Evolutionary conservation across 805 yeast species (phyloP), one percentile per base, ranked within the genome.

Genomic region (Candida ipomoeae): DNA sequence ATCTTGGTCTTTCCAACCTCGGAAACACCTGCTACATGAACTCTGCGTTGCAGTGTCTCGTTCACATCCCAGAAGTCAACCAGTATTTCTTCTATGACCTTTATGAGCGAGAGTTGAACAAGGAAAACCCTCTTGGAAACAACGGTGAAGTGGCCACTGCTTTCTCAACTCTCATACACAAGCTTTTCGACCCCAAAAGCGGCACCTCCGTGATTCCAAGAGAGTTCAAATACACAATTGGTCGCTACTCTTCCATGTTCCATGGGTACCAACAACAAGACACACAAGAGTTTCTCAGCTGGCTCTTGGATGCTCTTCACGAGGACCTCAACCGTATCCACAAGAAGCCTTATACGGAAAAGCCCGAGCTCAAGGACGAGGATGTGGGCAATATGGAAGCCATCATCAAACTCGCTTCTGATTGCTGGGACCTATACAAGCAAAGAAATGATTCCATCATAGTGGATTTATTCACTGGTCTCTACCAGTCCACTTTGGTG

Each of bases 11-110:
- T 70, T 76, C 65, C 47, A 91, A 89, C 62, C 70, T 90, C 53
- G 97, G 97, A 2, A 91, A 91, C 63, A 84, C 96, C 0, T 91
- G 97, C 66, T 91, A 89, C 65, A 90, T 91, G 97, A 90, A 89
- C 65, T 87, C 96, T 8, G 97, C 97, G 0, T 69, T 92, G 41
- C 98, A 94, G 62, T 92, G 97, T 61, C 69, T 92, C 39, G 78
- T 82, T 0, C 98, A 92, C 62, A 77, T 91, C 11, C 96, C 96
- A 1, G 96, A 89, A 64, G 67, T 94, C 23, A 80, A 84, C 8
- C 76, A 82, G 39, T 92, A 89, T 63, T 94, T 92, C 60, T 68
- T 84, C 35, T 80, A 78, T 60, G 79, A 80, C 48, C 71, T 79
- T 14, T 87, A 73, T 62, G 73, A 77, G 55, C 64, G 66, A 2